A percentile compares a stretch with the other conserved stretches of the same genome.
phyloP scores from a whole-genome alignment of 352 stramenopile genomes.

The Phytopythium sindhum region DNA sequence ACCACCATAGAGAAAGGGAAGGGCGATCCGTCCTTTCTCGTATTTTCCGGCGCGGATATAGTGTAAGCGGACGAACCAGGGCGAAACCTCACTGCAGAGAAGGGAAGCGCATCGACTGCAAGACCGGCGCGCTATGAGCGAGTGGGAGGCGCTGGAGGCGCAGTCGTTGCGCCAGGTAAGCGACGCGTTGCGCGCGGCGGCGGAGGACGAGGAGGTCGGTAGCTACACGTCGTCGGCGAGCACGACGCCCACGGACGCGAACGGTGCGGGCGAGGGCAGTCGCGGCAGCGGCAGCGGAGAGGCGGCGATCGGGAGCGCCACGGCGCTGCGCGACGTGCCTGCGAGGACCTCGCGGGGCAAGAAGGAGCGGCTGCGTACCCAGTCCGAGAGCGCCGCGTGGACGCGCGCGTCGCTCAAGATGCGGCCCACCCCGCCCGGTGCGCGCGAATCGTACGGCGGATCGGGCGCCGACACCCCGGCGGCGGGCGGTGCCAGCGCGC shows the following conservation, averaged over 20 bases:
- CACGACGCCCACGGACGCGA: conserved; percentile 27
- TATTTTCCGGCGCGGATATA: background rate
- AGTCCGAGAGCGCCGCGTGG: conserved; percentile 75
- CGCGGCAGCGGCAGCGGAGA: conserved; percentile 23
- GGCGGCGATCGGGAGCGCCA: conserved; percentile 7
- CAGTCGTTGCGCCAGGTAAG: conserved; percentile 7
- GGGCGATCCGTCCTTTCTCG: background rate
- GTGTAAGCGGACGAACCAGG: background rate
- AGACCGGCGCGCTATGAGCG: conserved; percentile 11
- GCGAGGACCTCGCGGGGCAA: conserved; percentile 9
- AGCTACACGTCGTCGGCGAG: conserved; percentile 37
- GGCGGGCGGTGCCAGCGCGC: conserved; percentile 11
- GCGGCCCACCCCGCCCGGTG: conserved; percentile 25
- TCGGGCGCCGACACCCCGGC: conserved; percentile 12
- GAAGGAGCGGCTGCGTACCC: conserved; percentile 69
- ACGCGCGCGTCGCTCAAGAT: conserved; percentile 68
- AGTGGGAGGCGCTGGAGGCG: conserved; percentile 20
- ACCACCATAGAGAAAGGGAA: background rate
- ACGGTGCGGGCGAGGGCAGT: conserved; percentile 8
- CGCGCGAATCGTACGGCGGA: conserved; percentile 22
- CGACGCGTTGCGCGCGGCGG: background rate
- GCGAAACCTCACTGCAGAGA: background rate
- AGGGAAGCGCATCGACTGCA: background rate
- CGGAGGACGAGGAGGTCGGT: conserved; percentile 23
- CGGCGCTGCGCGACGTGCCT: conserved; percentile 8